Base-by-base conservation (phyloP, 768 basidiomycete species). In the Leccinellum albellum region DNA sequence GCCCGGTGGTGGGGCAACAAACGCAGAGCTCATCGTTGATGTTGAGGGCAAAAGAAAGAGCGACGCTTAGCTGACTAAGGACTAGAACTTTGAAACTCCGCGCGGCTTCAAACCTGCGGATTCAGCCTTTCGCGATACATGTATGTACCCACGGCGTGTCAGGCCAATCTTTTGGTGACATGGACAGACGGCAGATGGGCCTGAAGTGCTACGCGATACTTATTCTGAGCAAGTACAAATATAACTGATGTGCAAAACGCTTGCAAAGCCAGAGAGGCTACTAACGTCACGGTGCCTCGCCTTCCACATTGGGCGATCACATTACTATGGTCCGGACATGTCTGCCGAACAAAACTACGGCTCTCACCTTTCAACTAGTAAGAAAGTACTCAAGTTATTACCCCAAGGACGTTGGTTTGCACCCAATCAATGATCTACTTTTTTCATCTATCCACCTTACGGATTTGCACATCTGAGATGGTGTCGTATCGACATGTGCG, bases 1-100 rank as follows among this genome's bases (percentile, higher is more conserved):
- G 45, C 76, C 76, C 28, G 76, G 76, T 45, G 76, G 76, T 8
- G 76, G 76, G n/a, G 72, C 72, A 55, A 71, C 54, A 60, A 67
- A 72, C 32, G 62, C 52, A 53, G 62, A 56, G 42, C 69, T 74
- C 71, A 72, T 72, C 57, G 67, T 74, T 57, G 61, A 62, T 62
- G 70, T 55, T 70, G 70, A 66, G 55, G 67, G 67, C 61, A 58
- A 61, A 47, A 50, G 61, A 66, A 71, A 70, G 60, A 37, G 54
- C 28, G 40, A 21, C 20, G 29, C 17, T 55, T 24, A 32, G 67
- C 51, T 71, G 65, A 73, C 71, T 60, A 71, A 70, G 37, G 10
- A 21, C 1, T 13, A 29, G 4, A 5, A 35, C 17, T 59, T 71
- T 71, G 35, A 55, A 32, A 49, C 29, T 47, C 46, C 46, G 46